Percentiles rank a stretch among this genome's conserved stretches.
Conservation (phyloP, 2,329 filamentous ascomycete species). For the Claviceps paspali region DNA sequence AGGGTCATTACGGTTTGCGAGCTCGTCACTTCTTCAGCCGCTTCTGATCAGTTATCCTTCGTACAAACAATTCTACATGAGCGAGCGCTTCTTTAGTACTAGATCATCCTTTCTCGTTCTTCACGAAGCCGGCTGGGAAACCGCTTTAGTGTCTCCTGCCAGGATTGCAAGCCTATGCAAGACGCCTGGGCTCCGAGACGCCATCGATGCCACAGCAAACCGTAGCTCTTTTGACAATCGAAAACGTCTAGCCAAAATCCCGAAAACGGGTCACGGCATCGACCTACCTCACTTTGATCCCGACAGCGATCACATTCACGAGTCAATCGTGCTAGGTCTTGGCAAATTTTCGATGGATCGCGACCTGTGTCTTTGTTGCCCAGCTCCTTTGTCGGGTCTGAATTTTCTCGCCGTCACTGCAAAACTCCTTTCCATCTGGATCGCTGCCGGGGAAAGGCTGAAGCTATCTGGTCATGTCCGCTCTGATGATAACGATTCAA, state of each 20-base stretch:
- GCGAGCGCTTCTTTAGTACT: constrained; percentile 4
- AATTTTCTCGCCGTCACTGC: constrained; percentile 1
- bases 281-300: constrained; percentile 1
- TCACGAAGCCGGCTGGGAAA: constrained; percentile 1
- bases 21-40: not conserved
- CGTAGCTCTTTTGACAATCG: not conserved
- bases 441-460: not conserved
- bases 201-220: not conserved
- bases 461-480: not conserved
- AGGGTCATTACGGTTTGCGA: not conserved
- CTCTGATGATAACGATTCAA: not conserved
- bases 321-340: not conserved
- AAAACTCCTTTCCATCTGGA: not conserved
- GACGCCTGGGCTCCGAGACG: not conserved
- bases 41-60: constrained; percentile 9
- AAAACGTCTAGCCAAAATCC: not conserved
- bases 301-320: not conserved
- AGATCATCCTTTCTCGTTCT: constrained; percentile 5
- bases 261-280: not conserved
- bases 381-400: not conserved
- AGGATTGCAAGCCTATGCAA: not conserved
- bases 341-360: not conserved
- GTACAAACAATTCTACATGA: constrained; percentile 7
- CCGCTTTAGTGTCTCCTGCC: not conserved
- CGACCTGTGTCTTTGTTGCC: not conserved